Evolutionary conservation across 306 rosid species (phyloP), one percentile per base, ranked within the genome.

Genomic region (Lupinus albus): DNA sequence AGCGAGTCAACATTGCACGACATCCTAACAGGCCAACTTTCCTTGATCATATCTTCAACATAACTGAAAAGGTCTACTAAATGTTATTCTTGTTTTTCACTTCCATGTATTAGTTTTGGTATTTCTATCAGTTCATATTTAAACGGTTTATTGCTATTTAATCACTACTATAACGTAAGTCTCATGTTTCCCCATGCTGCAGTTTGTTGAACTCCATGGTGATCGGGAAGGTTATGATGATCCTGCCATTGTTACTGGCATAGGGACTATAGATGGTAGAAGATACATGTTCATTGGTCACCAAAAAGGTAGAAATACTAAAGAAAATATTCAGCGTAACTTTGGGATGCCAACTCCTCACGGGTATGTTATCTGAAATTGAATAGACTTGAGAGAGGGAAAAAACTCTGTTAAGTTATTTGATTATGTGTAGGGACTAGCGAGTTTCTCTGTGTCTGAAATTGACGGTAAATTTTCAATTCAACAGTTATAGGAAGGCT

Each of bases 291-390:
- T 93, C 87, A 88, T 93, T 13, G 99, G 99, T 78, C 99, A 93
- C 68, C 99, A 93, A 71, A 93, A 90, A 80, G 99, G 99, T 67
- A 87, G 99, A 80, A 89, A 93, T 78, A 93, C 97, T 4, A 93
- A 93, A 70, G 99, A 93, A 77, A 89, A 88, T 68, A 86, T 93
- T 74, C 73, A 80, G 76, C 96, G 99, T 33, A 93, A 93, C 82
- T 93, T 93, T 68, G 99, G 96, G 68, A 93, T 93, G 99, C 96
- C 99, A 61, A 93, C 99, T 55, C 99, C 99, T 8, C 99, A 93
- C 72, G 99, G 99, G 99, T 88, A 88, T 61, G 92, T 61, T 47
- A 52, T 15, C 76, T 52, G 9, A 75, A 64, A n/a, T 53, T 55
- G 8, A 52, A 52, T 50, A 44, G 74, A 49, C 52, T 44, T 72